Percentiles rank a stretch among this genome's conserved stretches.
Conservation (phyloP, 73 alveolate genomes). For the Paramecium sonneborni region DNA sequence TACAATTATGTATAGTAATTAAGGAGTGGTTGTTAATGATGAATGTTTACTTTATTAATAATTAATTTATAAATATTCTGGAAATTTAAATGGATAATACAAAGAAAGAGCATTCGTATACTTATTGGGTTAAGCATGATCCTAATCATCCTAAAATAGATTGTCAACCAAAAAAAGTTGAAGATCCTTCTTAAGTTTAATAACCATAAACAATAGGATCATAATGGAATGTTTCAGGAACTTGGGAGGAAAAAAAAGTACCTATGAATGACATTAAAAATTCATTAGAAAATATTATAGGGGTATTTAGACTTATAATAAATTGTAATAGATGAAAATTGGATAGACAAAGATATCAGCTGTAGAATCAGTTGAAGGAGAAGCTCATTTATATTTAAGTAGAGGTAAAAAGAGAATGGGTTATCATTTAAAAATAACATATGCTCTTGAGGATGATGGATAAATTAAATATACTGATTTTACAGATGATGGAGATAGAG, state of each 20-base stretch:
- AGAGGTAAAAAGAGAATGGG: constrained; percentile 57
- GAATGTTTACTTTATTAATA: constrained; percentile 11
- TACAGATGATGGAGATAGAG: constrained; percentile 62
- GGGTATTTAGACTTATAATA: not conserved
- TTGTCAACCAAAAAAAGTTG: constrained; percentile 56
- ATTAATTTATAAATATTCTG: not conserved
- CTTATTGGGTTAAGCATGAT: constrained; percentile 55
- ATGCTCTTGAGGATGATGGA: constrained; percentile 40
- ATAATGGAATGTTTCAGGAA: constrained; percentile 52
- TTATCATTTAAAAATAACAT: constrained; percentile 26
- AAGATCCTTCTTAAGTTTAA: constrained; percentile 24
- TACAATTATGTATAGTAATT: not conserved
- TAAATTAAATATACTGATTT: constrained; percentile 44
- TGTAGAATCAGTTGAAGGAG: constrained; percentile 41
- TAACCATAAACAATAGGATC: constrained; percentile 22
- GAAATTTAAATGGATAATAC: constrained; percentile 26
- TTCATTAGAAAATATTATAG: not conserved
- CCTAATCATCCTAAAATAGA: constrained; percentile 57
- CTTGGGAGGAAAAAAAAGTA: constrained; percentile 43
- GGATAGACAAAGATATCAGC: constrained; percentile 33
- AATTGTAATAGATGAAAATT: not conserved
- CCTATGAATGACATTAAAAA: not conserved
- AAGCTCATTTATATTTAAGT: not conserved
- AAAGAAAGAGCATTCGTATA: constrained; percentile 50
- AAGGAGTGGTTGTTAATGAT: constrained; percentile 19